Evolutionary conservation across 805 yeast genomes (phyloP).

Genomic region (Monosporozyma siamensis): DNA sequence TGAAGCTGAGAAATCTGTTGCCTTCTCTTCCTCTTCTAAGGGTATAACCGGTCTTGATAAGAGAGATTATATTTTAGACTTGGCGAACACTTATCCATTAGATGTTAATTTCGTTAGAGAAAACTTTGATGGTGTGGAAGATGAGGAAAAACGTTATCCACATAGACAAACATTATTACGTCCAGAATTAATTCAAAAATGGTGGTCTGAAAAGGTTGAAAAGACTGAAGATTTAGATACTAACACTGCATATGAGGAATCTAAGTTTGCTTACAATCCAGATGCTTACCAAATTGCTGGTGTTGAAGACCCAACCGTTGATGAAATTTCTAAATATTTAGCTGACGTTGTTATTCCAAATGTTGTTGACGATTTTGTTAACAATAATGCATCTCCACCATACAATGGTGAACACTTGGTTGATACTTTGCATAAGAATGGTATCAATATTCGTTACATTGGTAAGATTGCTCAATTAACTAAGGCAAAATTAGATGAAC

Average conservation of each 20-base stretch:
- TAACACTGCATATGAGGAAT: conserved; percentile 33
- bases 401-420: conserved; percentile 74
- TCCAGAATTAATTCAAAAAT: conserved; percentile 81
- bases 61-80: conserved; percentile 73
- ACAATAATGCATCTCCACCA: conserved; percentile 48
- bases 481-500: conserved; percentile 20
- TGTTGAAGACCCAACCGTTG: conserved; percentile 39
- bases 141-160: conserved; percentile 54
- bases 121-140: conserved; percentile 35
- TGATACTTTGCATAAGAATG: conserved; percentile 59
- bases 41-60: conserved; percentile 82
- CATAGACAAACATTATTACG: conserved; percentile 73
- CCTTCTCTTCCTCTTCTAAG: conserved; percentile 69
- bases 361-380: conserved; percentile 37
- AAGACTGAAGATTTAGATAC: conserved; percentile 19
- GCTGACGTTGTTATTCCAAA: conserved; percentile 52
- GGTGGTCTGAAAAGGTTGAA: conserved; percentile 71
- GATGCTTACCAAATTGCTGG: conserved; percentile 54
- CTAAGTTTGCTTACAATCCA: conserved; percentile 58
- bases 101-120: conserved; percentile 69
- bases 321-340: conserved; percentile 60
- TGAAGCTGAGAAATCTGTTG: conserved; percentile 36
- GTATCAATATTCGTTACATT: conserved; percentile 83
- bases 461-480: conserved; percentile 40
- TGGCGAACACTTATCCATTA: conserved; percentile 74